These are phyloP conservation scores for Mariannaea elegans DNA, from an alignment of 2,329 filamentous ascomycete genomes.

Conservation along the genomic window DNA sequence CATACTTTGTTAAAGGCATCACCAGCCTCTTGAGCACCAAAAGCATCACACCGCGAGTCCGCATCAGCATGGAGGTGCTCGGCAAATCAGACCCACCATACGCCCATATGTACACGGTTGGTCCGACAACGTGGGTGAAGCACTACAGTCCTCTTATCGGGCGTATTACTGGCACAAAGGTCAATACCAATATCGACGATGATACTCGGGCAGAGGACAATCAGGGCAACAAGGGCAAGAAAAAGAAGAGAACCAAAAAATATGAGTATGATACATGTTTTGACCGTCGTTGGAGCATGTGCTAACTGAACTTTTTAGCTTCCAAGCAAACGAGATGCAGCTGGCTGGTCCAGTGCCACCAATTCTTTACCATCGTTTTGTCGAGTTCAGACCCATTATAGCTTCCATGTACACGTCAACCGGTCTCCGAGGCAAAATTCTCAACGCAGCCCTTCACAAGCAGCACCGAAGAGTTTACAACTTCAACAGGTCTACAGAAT, in stretches of 20 bases:
- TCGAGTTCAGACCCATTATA: conserved; percentile 92
- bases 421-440: conserved; percentile 79
- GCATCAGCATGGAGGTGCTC: conserved; percentile 79
- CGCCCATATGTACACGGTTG: conserved; percentile 81
- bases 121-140: conserved; percentile 78
- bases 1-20: conserved; percentile 78
- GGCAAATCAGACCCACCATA: conserved; percentile 75
- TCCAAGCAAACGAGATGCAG: conserved; percentile 93
- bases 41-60: conserved; percentile 74
- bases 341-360: conserved; percentile 83
- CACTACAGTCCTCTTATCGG: conserved; percentile 93
- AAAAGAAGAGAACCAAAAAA: conserved; percentile 67
- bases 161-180: conserved; percentile 77
- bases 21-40: conserved; percentile 68
- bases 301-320: conserved; percentile 59
- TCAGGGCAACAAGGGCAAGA: conserved; percentile 35
- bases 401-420: conserved; percentile 85
- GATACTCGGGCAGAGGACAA: conserved; percentile 45
- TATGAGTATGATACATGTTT: conserved; percentile 71
- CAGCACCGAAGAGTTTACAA: conserved; percentile 92
- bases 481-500: conserved; percentile 79
- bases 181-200: conserved; percentile 66
- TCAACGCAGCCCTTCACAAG: conserved; percentile 88
- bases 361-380: conserved; percentile 87
- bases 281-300: neutral